These are phyloP conservation scores for Raphanus sativus DNA, from an alignment of 345 rosid species.

Conservation along the genomic window DNA sequence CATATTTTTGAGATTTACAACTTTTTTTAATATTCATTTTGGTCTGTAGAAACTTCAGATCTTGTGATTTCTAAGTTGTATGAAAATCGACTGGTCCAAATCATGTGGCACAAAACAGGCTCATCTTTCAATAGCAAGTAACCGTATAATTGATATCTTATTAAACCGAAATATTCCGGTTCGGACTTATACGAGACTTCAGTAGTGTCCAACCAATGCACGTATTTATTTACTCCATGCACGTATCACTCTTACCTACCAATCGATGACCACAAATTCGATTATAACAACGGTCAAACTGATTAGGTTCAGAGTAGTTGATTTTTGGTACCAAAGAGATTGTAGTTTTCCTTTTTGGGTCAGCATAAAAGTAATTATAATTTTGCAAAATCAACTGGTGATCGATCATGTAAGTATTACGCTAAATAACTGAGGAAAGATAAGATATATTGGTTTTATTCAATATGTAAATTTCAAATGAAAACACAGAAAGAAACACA, in stretches of 20 bases:
- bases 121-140: too few relatives aligned
- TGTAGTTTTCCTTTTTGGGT: not conserved
- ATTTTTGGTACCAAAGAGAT: not conserved
- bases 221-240: not conserved
- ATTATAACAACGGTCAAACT: not conserved
- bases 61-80: too few relatives aligned
- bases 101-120: too few relatives aligned
- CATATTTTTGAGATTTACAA: too few relatives aligned
- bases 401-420: not conserved
- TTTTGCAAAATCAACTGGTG: not conserved
- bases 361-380: not conserved
- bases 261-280: slow-evolving; percentile 1
- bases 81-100: too few relatives aligned
- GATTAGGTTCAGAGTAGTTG: not conserved
- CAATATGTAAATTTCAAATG: not conserved
- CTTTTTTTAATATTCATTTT: too few relatives aligned
- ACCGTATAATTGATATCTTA: too few relatives aligned
- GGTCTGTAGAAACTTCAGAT: too few relatives aligned
- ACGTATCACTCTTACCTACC: not conserved
- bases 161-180: not conserved
- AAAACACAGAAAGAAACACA: not conserved
- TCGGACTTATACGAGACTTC: not conserved
- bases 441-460: not conserved
- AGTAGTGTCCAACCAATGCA: not conserved
- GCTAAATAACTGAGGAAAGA: not conserved